A percentile compares a stretch with the other conserved stretches of the same genome.
phyloP scores from a whole-genome alignment of 2,329 filamentous ascomycete species.

The Dactylellina haptotyla region DNA sequence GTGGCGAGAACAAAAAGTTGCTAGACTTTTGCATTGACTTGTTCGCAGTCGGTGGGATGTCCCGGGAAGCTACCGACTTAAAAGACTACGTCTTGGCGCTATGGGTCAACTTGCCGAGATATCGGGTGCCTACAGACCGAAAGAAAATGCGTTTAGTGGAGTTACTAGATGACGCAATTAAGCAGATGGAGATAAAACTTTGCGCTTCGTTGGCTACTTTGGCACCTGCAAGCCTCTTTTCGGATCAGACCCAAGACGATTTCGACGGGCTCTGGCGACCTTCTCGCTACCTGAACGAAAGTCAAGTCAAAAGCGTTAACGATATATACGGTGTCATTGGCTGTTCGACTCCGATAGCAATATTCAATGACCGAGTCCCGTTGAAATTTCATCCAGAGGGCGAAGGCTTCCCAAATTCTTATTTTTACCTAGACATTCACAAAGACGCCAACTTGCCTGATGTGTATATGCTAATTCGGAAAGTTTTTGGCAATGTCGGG shows the following conservation, averaged over 20 bases:
- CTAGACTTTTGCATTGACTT: constrained; percentile 3
- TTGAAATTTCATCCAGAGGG: background rate
- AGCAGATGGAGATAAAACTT: constrained; percentile 3
- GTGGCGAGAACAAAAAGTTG: background rate
- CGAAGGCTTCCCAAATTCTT: background rate
- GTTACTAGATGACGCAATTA: background rate
- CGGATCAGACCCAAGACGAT: background rate
- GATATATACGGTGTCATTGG: constrained; percentile 10
- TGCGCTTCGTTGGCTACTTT: background rate
- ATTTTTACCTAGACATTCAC: background rate
- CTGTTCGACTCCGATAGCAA: background rate
- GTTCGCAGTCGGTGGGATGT: background rate
- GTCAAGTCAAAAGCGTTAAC: background rate
- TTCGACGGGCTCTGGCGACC: background rate
- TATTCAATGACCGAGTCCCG: background rate
- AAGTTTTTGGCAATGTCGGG: background rate
- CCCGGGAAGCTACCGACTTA: background rate
- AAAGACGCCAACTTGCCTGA: background rate
- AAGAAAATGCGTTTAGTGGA: background rate
- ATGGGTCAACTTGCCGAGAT: constrained; percentile 5
- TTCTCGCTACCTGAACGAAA: background rate
- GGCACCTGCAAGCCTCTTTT: background rate
- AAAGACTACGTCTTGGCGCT: constrained; percentile 12
- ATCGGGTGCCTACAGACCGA: background rate
- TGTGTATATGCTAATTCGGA: background rate